These are phyloP conservation scores for Fallopia convolvulus DNA, from an alignment of 148 eudicot genomes.

Conservation along the genomic window DNA sequence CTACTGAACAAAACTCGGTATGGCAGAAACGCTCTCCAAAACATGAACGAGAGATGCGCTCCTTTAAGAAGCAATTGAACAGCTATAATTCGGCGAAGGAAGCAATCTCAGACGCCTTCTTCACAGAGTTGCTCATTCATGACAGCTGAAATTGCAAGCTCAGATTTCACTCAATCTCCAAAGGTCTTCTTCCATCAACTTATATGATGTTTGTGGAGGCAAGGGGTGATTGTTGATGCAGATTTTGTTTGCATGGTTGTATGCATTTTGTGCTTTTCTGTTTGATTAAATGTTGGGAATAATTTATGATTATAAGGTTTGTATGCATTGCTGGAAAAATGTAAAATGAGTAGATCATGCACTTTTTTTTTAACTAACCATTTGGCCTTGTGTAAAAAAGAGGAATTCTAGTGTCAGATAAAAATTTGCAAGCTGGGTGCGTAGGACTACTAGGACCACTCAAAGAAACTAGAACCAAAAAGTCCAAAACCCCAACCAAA, in stretches of 20 bases:
- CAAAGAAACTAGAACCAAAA: too few relatives aligned
- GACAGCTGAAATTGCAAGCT: neutral
- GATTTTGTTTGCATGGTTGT: neutral
- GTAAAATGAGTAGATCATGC: neutral
- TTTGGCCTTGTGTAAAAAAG: neutral
- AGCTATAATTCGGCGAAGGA: constrained; percentile 64
- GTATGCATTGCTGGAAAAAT: neutral
- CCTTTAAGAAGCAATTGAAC: constrained; percentile 72
- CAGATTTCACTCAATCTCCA: neutral
- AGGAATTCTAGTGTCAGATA: neutral
- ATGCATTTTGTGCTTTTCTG: neutral
- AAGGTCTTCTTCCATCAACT: neutral
- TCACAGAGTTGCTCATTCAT: constrained; percentile 35
- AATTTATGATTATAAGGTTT: neutral
- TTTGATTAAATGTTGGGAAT: neutral
- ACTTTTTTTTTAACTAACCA: neutral
- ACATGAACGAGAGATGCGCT: constrained; percentile 71
- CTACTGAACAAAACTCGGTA: neutral
- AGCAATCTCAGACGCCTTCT: constrained; percentile 62
- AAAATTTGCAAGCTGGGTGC: too few relatives aligned
- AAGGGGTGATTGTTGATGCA: neutral
- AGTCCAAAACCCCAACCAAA: too few relatives aligned
- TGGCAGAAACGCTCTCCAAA: constrained; percentile 61
- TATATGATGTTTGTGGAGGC: neutral
- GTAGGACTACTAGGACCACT: too few relatives aligned